Evolutionary conservation across 2,329 filamentous ascomycete species (phyloP).

Genomic region (Trichothecium roseum): DNA sequence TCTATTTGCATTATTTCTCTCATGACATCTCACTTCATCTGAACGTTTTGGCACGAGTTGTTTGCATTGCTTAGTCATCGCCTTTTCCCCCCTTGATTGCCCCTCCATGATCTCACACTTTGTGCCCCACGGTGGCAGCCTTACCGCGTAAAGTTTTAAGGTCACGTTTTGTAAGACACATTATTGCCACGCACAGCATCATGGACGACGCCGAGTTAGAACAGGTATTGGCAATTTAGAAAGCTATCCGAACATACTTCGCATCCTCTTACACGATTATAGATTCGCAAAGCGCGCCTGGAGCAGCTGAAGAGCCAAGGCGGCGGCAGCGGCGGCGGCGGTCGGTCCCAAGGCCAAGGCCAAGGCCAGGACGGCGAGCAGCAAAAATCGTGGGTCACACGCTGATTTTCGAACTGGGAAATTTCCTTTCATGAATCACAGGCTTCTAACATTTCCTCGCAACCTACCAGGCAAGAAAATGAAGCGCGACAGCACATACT

Average conservation of each 20-base stretch:
- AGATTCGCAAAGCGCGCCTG: constrained; percentile 88
- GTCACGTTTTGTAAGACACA: too few species aligned
- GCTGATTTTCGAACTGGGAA: too few species aligned
- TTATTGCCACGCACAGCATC: constrained; percentile 5
- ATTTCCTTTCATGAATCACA: neutral
- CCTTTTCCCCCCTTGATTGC: too few species aligned
- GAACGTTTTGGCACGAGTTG: too few species aligned
- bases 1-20: too few species aligned
- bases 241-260: neutral
- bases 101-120: too few species aligned
- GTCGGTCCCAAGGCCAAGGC: constrained; percentile 15
- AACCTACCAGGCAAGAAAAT: constrained; percentile 33
- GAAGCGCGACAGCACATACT: constrained; percentile 72
- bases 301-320: constrained; percentile 79
- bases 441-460: constrained; percentile 3
- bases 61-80: too few species aligned
- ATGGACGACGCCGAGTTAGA: constrained; percentile 36
- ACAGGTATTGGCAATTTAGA: constrained; percentile 16
- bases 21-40: too few species aligned
- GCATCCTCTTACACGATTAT: constrained; percentile 1
- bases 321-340: constrained; percentile 36
- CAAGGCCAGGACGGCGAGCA: constrained; percentile 47
- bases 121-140: too few species aligned
- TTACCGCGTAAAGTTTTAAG: too few species aligned
- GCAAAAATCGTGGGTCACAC: constrained; percentile 33